Evolutionary conservation across 2,329 filamentous ascomycete genomes (phyloP).

Genomic region (Nigrograna mackinnonii): DNA sequence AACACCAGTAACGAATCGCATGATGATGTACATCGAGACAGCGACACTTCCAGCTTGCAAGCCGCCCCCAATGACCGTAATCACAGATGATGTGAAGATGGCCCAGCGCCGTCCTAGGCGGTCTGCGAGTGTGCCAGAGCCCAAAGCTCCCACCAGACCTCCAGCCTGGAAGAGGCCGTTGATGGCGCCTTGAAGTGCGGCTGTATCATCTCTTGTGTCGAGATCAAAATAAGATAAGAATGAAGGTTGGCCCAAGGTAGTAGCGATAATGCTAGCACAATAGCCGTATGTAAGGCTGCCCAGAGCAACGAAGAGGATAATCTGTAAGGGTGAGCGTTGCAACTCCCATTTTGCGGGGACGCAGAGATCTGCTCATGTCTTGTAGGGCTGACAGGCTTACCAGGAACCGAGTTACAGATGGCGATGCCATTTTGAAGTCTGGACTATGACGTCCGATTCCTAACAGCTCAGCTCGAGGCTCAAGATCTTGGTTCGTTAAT

Average conservation of each 20-base stretch:
- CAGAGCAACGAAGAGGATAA: not conserved
- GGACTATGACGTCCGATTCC: no score
- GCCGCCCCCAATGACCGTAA: not conserved
- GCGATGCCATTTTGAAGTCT: no score
- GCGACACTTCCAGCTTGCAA: not conserved
- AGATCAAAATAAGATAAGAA: slow-evolving; percentile 4
- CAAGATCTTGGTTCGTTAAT: no score
- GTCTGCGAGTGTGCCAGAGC: not conserved
- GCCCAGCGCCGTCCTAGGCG: not conserved
- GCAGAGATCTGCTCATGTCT: no score
- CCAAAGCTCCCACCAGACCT: slow-evolving; percentile 2
- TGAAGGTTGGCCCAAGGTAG: slow-evolving; percentile 2
- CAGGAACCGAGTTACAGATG: no score
- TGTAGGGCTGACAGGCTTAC: no score
- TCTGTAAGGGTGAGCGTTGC: no score
- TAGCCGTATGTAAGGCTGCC: not conserved
- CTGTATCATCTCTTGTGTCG: slow-evolving; percentile 1
- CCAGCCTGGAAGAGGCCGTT: slow-evolving; percentile 6
- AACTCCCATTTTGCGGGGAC: no score
- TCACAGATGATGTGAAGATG: not conserved
- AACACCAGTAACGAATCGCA: not conserved
- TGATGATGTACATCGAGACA: not conserved
- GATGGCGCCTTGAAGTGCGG: not conserved
- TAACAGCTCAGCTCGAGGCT: no score
- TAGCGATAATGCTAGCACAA: not conserved